phyloP scores from a whole-genome alignment of 371 early-diverging fungal species.

The Dichotomocladium elegans region DNA sequence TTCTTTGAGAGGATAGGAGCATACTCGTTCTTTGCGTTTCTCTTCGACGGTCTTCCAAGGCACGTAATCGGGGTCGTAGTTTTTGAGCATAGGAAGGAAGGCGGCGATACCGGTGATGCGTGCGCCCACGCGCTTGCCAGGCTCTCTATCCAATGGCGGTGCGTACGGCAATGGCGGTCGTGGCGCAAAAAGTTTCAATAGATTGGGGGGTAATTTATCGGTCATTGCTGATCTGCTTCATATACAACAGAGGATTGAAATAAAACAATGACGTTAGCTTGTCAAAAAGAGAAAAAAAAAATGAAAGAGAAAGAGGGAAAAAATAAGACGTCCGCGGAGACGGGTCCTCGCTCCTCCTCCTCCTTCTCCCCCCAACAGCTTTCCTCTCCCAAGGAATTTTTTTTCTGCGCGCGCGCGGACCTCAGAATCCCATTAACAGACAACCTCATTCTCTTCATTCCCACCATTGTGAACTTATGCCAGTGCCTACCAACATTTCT shows the following conservation, averaged over 20 bases:
- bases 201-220: constrained; percentile 77
- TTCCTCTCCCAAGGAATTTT: not conserved
- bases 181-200: constrained; percentile 88
- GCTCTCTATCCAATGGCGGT: constrained; percentile 75
- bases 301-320: no score
- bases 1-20: no score
- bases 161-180: constrained; percentile 78
- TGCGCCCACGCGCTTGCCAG: constrained; percentile 60
- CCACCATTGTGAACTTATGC: no score
- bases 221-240: constrained; percentile 44
- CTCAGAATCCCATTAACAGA: not conserved
- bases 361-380: not conserved
- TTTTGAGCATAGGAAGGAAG: constrained; percentile 54
- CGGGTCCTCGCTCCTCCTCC: not conserved
- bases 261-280: not conserved
- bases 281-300: no score
- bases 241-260: not conserved
- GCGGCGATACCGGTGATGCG: constrained; percentile 63
- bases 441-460: no score
- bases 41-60: constrained; percentile 73
- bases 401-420: not conserved
- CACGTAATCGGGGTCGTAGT: constrained; percentile 73
- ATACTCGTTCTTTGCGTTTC: constrained; percentile 66
- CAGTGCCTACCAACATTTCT: no score
- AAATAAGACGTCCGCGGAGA: no score